These are phyloP conservation scores for Ambrosia artemisiifolia DNA, from an alignment of 129 eudicot genomes.

Conservation along the genomic window DNA sequence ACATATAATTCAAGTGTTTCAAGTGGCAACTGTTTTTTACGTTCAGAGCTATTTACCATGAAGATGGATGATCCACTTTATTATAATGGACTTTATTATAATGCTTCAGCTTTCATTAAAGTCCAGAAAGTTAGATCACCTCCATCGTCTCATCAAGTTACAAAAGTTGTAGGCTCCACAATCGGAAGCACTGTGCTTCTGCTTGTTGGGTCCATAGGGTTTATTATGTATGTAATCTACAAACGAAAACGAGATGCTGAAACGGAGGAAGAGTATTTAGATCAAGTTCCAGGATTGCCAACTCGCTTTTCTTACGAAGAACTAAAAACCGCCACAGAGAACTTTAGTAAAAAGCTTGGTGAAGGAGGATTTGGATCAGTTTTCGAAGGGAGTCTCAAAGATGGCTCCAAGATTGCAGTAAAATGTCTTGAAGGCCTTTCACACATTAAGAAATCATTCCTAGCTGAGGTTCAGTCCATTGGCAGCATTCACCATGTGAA, in stretches of 20 bases:
- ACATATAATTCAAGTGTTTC: neutral
- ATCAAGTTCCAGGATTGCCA: no score
- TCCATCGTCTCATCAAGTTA: neutral
- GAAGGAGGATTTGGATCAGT: neutral
- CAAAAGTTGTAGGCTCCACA: neutral
- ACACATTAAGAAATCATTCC: no score
- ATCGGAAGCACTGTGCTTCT: neutral
- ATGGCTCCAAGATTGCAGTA: neutral
- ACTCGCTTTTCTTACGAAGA: no score
- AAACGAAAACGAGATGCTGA: neutral
- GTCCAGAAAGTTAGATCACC: constrained; percentile 12
- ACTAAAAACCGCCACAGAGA: no score
- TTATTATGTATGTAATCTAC: neutral
- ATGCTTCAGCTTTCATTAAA: constrained; percentile 24
- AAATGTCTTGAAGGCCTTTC: no score
- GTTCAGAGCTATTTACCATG: constrained; percentile 30
- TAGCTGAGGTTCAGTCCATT: no score
- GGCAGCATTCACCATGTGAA: neutral
- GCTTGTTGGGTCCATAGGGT: neutral
- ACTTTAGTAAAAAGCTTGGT: neutral
- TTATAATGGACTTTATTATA: neutral
- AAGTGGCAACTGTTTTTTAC: constrained; percentile 13
- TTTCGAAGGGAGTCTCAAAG: neutral
- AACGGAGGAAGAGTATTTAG: no score
- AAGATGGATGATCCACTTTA: neutral